These are phyloP conservation scores for Quercus engelmannii DNA, from an alignment of 306 rosid species.

Conservation along the genomic window DNA sequence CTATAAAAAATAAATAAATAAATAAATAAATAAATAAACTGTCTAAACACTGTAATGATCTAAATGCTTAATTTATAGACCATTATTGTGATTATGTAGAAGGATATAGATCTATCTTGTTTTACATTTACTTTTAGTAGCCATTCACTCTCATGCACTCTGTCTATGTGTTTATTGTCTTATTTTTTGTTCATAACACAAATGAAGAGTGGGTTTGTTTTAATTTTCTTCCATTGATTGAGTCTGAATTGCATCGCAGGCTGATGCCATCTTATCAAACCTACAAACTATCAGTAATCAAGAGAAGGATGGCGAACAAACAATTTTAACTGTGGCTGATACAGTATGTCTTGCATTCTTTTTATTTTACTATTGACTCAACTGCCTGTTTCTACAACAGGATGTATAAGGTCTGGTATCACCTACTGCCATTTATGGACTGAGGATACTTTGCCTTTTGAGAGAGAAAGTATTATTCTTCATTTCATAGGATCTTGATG, in stretches of 20 bases:
- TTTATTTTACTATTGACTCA: not conserved
- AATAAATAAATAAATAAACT: too few species aligned
- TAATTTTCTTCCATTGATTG: slow-evolving; percentile 28
- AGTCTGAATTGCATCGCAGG: slow-evolving; percentile 56
- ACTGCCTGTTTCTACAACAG: slow-evolving; percentile 20
- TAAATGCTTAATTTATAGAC: slow-evolving; percentile 1
- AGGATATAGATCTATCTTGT: not conserved
- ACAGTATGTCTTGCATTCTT: slow-evolving; percentile 60
- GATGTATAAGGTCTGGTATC: slow-evolving; percentile 31
- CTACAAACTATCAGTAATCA: slow-evolving; percentile 40
- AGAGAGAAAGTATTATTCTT: slow-evolving; percentile 10
- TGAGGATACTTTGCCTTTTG: slow-evolving; percentile 33
- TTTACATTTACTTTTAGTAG: not conserved
- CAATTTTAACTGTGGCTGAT: slow-evolving; percentile 78
- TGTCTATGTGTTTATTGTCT: not conserved
- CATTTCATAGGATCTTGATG: not conserved
- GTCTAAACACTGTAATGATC: not conserved
- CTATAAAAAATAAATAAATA: too few species aligned
- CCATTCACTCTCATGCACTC: slow-evolving; percentile 8
- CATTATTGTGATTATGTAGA: not conserved
- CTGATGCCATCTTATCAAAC: slow-evolving; percentile 75
- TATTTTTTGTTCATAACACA: not conserved
- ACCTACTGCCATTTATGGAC: slow-evolving; percentile 57
- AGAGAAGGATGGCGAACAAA: slow-evolving; percentile 55
- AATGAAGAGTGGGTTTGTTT: slow-evolving; percentile 14